A percentile compares a stretch with the other conserved stretches of the same genome.
Conservation (phyloP, 345 rosid species). For the Clarkia xantiana region DNA sequence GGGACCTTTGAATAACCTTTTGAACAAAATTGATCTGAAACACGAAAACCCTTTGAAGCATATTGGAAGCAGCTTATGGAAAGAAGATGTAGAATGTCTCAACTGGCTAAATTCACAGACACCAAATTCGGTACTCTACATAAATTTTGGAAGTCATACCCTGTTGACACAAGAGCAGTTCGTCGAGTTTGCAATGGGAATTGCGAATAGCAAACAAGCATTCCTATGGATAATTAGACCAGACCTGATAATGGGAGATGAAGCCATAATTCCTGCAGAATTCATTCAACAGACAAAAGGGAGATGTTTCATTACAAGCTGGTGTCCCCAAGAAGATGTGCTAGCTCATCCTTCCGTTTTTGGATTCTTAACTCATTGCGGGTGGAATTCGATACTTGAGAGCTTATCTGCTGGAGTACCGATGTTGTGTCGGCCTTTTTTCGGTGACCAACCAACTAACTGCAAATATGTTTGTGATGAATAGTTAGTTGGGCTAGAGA, state of each 20-base stretch:
- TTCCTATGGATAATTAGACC: constrained; percentile 5
- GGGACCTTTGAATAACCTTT: not conserved
- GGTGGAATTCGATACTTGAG: constrained; percentile 5
- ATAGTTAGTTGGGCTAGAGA: not conserved
- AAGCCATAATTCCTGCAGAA: not conserved
- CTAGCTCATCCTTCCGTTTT: not conserved
- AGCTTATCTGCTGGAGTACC: constrained; percentile 4
- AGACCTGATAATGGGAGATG: not conserved
- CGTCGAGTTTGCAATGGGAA: constrained; percentile 2
- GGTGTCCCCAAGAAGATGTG: constrained; percentile 5
- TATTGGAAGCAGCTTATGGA: constrained; percentile 1
- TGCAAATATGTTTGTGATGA: constrained; percentile 3
- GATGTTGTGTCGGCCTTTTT: constrained; percentile 3
- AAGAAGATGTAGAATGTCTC: not conserved
- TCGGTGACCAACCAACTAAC: constrained; percentile 3
- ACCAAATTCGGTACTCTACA: not conserved
- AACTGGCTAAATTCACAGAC: not conserved
- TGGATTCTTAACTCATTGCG: not conserved
- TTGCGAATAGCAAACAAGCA: constrained; percentile 1
- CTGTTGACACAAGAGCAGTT: not conserved
- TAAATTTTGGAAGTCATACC: not conserved
- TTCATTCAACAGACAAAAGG: constrained; percentile 2
- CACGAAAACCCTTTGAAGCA: constrained; percentile 1
- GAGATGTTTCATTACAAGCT: not conserved
- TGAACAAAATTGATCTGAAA: not conserved